phyloP scores from a whole-genome alignment of 23 red algal species.

The Gracilaria caudata region DNA sequence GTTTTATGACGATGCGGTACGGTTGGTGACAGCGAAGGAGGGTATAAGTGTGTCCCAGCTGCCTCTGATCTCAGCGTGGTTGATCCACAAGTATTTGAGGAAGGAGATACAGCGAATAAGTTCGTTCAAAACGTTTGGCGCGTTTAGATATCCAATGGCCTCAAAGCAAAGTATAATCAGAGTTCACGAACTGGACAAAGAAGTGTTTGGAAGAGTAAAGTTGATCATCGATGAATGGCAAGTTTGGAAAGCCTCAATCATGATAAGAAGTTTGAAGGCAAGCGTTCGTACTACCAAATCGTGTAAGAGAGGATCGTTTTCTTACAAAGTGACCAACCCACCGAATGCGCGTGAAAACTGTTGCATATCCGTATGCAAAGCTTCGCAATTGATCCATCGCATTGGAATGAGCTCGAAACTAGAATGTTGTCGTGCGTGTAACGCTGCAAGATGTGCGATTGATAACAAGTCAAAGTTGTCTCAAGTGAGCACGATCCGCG shows the following conservation, averaged over 20 bases:
- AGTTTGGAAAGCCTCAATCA: neutral
- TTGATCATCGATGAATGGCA: neutral
- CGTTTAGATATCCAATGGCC: neutral
- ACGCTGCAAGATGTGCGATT: slow-evolving; percentile 1
- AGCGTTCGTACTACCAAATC: neutral
- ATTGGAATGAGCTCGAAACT: slow-evolving; percentile 8
- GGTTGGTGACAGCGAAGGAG: neutral
- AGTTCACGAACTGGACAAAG: neutral
- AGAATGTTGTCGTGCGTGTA: slow-evolving; percentile 1
- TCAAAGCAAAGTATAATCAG: neutral
- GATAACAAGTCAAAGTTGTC: neutral
- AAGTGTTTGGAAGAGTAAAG: neutral
- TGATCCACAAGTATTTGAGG: neutral
- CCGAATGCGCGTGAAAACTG: neutral
- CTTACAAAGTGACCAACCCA: neutral
- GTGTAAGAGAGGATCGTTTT: neutral
- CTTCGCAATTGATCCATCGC: neutral
- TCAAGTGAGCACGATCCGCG: neutral
- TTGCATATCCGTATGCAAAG: neutral
- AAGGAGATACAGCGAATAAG: neutral
- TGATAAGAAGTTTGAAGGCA: neutral
- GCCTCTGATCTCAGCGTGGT: neutral
- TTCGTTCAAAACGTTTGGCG: neutral
- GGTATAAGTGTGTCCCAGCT: neutral
- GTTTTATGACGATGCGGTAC: neutral